Percentiles rank a stretch among this genome's conserved stretches.
These are phyloP conservation scores for Candida tetrigidarum DNA, from an alignment of 1,139 yeast genomes.

Conservation along the genomic window DNA sequence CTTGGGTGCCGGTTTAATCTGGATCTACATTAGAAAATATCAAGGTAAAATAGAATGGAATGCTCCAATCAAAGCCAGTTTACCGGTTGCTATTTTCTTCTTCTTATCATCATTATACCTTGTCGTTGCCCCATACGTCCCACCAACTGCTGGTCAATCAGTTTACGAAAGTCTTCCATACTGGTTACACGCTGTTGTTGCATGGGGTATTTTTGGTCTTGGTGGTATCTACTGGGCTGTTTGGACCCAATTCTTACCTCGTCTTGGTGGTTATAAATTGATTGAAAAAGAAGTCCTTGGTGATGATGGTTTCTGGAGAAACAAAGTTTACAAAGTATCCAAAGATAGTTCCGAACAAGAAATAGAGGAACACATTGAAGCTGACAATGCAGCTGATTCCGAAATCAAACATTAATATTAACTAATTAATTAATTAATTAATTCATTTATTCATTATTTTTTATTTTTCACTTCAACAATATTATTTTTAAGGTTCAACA, in stretches of 20 bases:
- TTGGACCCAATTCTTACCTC: slow-evolving; percentile 67
- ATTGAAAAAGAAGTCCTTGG: slow-evolving; percentile 65
- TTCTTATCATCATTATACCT: slow-evolving; percentile 70
- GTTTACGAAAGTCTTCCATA: slow-evolving; percentile 74
- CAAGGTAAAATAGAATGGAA: slow-evolving; percentile 66
- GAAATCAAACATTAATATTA: not conserved
- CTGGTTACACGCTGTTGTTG: slow-evolving; percentile 82
- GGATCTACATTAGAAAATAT: slow-evolving; percentile 46
- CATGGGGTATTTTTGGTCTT: slow-evolving; percentile 75
- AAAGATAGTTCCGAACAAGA: slow-evolving; percentile 24
- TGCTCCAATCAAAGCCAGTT: slow-evolving; percentile 73
- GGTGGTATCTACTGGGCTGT: slow-evolving; percentile 76
- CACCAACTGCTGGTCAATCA: slow-evolving; percentile 67
- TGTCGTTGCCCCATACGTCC: slow-evolving; percentile 80
- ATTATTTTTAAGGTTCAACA: not conserved
- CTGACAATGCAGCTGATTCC: not conserved
- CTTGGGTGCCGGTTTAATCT: slow-evolving; percentile 47
- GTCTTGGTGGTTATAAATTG: slow-evolving; percentile 59
- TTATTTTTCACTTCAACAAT: not conserved
- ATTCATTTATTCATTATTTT: not conserved
- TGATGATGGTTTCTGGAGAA: slow-evolving; percentile 78
- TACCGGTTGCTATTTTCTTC: slow-evolving; percentile 68
- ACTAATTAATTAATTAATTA: too few relatives aligned
- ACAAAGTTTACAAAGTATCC: slow-evolving; percentile 52
- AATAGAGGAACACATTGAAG: slow-evolving; percentile 9